Base-by-base conservation (phyloP, 73 alveolate species). In the Paramecium tetraurelia region DNA sequence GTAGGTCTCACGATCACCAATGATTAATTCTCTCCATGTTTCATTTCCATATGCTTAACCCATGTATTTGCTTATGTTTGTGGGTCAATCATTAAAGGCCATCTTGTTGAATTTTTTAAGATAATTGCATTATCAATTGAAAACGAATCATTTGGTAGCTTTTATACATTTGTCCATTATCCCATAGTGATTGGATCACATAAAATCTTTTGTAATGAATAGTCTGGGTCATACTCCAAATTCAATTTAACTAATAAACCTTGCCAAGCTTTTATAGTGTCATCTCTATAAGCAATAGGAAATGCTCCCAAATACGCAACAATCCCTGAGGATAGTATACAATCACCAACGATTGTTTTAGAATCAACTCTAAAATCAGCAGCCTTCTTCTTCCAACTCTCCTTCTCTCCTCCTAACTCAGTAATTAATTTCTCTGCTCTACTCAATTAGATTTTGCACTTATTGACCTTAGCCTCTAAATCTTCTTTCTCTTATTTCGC, bases 71-170 rank as follows among this genome's bases (percentile, higher is more conserved):
- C 99, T 92, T 99, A 98, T 86, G 97, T 97, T 89, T 99, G 97
- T 27, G 99, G 99, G 93, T 99, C 99, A 44, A 99, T 99, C 99
- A 98, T 97, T 85, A 98, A 94, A 59, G 99, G 99, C 99, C 99
- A 99, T 95, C 99, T 98, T 92, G 98, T 96, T 89, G 99, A 95
- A 94, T 98, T 96, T 21, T 97, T 96, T 89, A 98, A 94, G 63
- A 98, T 98, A 80, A 98, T 96, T 27, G 99, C 99, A 93, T 98
- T 98, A 93, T 98, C 99, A 85, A 97, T 97, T 5, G 99, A 98
- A 93, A 98, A 97, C 24, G 96, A 93, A 84, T 98, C 99, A 85
- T 96, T 93, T 21, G 99, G 99, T 21, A 98, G 95, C 92, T 97
- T 94, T 24, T 89, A 95, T 4, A 94, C 92, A 86, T 97, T 96